Base-by-base conservation (phyloP, 192 early-diverging fungal genomes). In the Phlyctochytrium bullatum region DNA sequence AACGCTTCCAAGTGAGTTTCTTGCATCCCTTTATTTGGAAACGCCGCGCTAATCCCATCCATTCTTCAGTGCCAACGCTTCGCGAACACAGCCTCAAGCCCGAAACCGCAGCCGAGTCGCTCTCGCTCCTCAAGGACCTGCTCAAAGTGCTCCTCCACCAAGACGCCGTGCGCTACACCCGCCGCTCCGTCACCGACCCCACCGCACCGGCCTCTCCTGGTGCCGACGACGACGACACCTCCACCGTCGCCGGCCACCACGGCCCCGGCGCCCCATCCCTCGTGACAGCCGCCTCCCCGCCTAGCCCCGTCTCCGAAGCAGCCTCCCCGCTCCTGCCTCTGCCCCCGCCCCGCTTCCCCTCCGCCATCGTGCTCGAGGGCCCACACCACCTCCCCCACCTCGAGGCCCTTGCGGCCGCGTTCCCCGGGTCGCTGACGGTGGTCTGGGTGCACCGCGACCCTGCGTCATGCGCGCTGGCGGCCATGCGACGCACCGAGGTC, bases 141-240 rank as follows among this genome's bases (percentile, higher is more conserved):
- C 54, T 57, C 54, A 57, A 57, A 57, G 10, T 6, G 4, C 54
- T 57, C 27, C 54, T 57, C 27, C 54, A 57, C 54, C 54, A 57
- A 47, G 40, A 47, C 20, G 54, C 54, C 20, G 27, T 27, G 12
- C 54, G 54, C 54, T 28, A 20, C 54, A 10, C 54, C 27, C 27
- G 12, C 54, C 16, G 54, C 27, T 6, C 27, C 54, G 27, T 10
- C 54, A 10, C 54, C 10, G 10, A 6, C 40, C 20, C 40, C 40
- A 47, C 40, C 10, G 40, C 40, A 47, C 20, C 40, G 10, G 10
- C 20, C 40, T 47, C 40, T 6, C 20, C 40, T 20, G 10, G 6
- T 20, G 40, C 40, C 40, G 20, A 47, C 40, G 20, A 47, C 40
- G 20, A 47, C 40, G 20, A 47, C 40, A 14, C 20, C 20, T 6